A percentile compares a stretch with the other conserved stretches of the same genome.
phyloP scores from a whole-genome alignment of 1,284 basidiomycete species.

The Fomitopsis pinicola region DNA sequence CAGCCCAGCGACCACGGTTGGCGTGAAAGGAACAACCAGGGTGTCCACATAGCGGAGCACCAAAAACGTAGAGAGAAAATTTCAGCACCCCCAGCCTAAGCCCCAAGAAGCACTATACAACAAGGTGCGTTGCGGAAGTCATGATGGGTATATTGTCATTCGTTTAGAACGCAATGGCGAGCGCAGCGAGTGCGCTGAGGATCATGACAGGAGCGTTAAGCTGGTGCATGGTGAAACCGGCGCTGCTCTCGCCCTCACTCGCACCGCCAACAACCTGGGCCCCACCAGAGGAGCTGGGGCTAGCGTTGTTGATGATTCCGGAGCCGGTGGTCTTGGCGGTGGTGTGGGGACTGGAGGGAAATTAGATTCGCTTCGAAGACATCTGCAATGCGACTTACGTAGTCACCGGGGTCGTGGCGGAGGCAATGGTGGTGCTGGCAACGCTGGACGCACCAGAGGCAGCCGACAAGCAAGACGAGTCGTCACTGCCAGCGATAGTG shows the following conservation, averaged over 20 bases:
- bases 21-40: not conserved
- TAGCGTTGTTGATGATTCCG: conserved; percentile 1
- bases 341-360: not conserved
- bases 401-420: conserved; percentile 2
- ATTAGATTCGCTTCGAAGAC: too few species aligned
- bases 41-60: not conserved
- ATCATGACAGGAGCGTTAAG: conserved; percentile 22
- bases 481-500: conserved; percentile 43
- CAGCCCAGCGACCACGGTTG: conserved; percentile 2
- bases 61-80: not conserved
- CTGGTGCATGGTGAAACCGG: conserved; percentile 23
- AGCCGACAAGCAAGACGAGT: conserved; percentile 44
- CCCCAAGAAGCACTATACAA: conserved; percentile 6
- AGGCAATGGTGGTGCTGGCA: conserved; percentile 7
- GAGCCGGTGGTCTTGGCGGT: conserved; percentile 9
- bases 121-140: not conserved
- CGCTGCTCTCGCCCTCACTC: conserved; percentile 41
- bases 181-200: conserved; percentile 25
- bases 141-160: conserved; percentile 8
- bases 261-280: conserved; percentile 44
- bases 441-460: conserved; percentile 4
- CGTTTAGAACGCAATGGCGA: conserved; percentile 23
- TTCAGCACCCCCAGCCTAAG: not conserved
- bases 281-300: conserved; percentile 12
- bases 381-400: not conserved